phyloP scores from a whole-genome alignment of 148 eudicot species.

The Fagopyrum homotropicum region DNA sequence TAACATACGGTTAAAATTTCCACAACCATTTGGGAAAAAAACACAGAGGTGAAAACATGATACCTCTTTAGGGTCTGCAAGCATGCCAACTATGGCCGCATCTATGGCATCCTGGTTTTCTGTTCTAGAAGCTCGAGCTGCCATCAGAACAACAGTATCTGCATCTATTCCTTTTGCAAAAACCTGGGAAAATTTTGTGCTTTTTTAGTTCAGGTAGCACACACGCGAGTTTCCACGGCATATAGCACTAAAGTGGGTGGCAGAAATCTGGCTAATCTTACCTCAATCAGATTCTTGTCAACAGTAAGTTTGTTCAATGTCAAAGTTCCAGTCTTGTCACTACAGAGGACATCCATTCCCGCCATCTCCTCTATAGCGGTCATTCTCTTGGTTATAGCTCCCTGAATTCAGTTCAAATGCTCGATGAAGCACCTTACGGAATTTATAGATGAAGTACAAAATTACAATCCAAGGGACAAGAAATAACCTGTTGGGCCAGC shows the following conservation, averaged over 20 bases:
- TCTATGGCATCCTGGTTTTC: constrained; percentile 99
- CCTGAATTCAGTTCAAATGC: constrained; percentile 35
- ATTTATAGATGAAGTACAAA: neutral
- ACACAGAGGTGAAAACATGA: constrained; percentile 3
- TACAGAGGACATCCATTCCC: constrained; percentile 95
- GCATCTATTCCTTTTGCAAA: constrained; percentile 89
- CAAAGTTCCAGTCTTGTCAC: constrained; percentile 92
- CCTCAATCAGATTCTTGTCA: constrained; percentile 91
- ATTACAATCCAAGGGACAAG: neutral
- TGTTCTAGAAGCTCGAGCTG: constrained; percentile 88
- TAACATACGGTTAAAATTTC: constrained; percentile 7
- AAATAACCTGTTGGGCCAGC: constrained; percentile 83
- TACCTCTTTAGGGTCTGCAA: constrained; percentile 99
- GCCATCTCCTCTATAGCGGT: constrained; percentile 99
- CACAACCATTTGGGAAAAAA: neutral
- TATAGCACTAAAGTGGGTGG: constrained; percentile 2
- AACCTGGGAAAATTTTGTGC: constrained; percentile 39
- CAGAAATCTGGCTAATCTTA: constrained; percentile 13
- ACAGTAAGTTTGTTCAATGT: constrained; percentile 89
- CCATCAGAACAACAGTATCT: constrained; percentile 91
- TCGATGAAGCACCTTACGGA: neutral
- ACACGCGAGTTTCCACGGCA: neutral
- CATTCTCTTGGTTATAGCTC: constrained; percentile 95
- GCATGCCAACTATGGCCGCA: constrained; percentile 84
- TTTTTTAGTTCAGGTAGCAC: neutral